Conservation (phyloP, 2,329 filamentous ascomycete species). For the Monilinia fructigena region DNA sequence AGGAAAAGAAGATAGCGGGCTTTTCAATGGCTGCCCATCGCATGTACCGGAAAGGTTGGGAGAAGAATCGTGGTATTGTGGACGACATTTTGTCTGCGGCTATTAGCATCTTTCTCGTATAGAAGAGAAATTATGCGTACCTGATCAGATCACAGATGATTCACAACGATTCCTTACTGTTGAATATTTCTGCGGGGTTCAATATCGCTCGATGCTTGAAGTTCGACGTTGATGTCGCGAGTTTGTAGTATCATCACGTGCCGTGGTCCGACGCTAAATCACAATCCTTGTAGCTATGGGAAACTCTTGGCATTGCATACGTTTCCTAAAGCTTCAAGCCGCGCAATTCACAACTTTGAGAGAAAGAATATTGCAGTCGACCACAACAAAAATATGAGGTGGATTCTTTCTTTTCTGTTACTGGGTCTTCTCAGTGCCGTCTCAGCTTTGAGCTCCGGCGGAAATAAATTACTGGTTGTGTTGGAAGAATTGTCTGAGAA, state of each 20-base stretch:
- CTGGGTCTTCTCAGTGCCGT: conserved; percentile 65
- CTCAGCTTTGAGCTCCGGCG: conserved; percentile 75
- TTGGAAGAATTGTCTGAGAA: conserved; percentile 81
- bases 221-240: conserved; percentile 27
- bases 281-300: conserved; percentile 22
- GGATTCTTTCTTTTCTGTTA: conserved; percentile 67
- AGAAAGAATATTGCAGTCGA: conserved; percentile 27
- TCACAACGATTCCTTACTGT: conserved; percentile 7
- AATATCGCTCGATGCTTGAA: conserved; percentile 14
- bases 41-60: conserved; percentile 76
- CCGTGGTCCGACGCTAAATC: conserved; percentile 22
- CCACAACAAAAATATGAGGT: conserved; percentile 60
- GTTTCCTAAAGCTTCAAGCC: conserved; percentile 41
- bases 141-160: background rate
- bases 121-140: background rate
- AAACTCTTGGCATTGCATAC: conserved; percentile 40
- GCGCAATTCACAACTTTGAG: conserved; percentile 26
- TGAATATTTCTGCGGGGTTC: conserved; percentile 9
- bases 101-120: conserved; percentile 22
- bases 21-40: conserved; percentile 85
- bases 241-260: conserved; percentile 28
- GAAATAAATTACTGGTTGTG: conserved; percentile 79
- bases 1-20: conserved; percentile 88
- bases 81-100: conserved; percentile 55
- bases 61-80: conserved; percentile 75